phyloP scores from a whole-genome alignment of 352 stramenopile genomes.

The Phytophthora chlamydospora region DNA sequence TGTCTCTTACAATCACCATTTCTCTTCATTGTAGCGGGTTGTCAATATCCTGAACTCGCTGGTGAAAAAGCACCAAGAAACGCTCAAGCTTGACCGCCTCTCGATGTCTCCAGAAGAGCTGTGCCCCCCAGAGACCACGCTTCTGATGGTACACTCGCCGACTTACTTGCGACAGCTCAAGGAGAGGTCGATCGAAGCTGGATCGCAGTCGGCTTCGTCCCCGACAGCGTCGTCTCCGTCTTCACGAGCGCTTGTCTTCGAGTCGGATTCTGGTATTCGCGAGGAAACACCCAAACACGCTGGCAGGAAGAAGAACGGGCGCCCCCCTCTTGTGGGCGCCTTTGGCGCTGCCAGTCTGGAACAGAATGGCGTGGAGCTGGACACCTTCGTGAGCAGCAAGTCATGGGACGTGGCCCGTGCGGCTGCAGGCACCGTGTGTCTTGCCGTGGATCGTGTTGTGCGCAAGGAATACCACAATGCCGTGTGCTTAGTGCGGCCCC shows the following conservation, averaged over 20 bases:
- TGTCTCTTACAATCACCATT: slow-evolving; percentile 20
- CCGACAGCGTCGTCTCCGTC: slow-evolving; percentile 42
- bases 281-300: slow-evolving; percentile 45
- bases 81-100: slow-evolving; percentile 74
- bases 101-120: slow-evolving; percentile 73
- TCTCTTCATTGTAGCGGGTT: slow-evolving; percentile 52
- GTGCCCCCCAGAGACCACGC: slow-evolving; percentile 72
- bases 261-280: slow-evolving; percentile 72
- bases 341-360: slow-evolving; percentile 74
- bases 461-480: slow-evolving; percentile 82
- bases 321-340: slow-evolving; percentile 57
- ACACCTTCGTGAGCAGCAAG: slow-evolving; percentile 88
- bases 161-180: slow-evolving; percentile 81
- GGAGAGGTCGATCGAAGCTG: slow-evolving; percentile 64
- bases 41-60: slow-evolving; percentile 70
- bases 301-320: slow-evolving; percentile 44
- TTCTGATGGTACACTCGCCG: slow-evolving; percentile 86
- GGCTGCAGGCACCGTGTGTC: slow-evolving; percentile 79
- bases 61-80: slow-evolving; percentile 67
- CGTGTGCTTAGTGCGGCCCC: slow-evolving; percentile 90
- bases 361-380: slow-evolving; percentile 71
- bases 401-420: slow-evolving; percentile 86
- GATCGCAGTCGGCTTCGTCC: slow-evolving; percentile 40
- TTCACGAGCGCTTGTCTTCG: slow-evolving; percentile 70
- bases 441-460: slow-evolving; percentile 83